Base-by-base conservation (phyloP, 1,284 basidiomycete genomes). In the Ustilago xerochloae region DNA sequence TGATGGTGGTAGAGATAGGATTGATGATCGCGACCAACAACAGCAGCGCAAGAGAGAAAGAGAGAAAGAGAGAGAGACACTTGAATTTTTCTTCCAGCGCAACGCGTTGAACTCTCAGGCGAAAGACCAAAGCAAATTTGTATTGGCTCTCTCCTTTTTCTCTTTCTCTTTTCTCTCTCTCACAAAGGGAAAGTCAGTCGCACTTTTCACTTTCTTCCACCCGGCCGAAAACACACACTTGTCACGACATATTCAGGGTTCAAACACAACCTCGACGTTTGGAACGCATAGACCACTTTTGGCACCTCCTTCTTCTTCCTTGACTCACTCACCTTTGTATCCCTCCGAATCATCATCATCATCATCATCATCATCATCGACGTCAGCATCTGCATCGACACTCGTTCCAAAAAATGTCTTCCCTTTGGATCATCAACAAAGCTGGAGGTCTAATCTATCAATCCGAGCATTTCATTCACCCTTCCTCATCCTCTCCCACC, bases 391-490 rank as follows among this genome's bases (percentile, higher is more conserved):
- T n/a, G n/a, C n/a, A n/a, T n/a, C n/a, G n/a, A n/a, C n/a, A n/a
- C n/a, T n/a, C n/a, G n/a, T n/a, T n/a, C n/a, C n/a, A n/a, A n/a
- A n/a, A n/a, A 33, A 82, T 82, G 79, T 77, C 81, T 6, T 81
- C 81, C 74, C 88, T 95, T 56, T 94, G 93, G 94, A 92, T 98
- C 68, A 97, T 99, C 84, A 99, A 98, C 87, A 99, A 99, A 87
- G 97, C 97, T 16, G 96, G 96, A 26, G 97, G 96, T 16, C 89
- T 99, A 39, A 92, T 98, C 63, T 99, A 95, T 86, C 92, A 95
- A 80, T 89, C 93, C 64, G 93, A 91, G 80, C 95, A 96, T 84
- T 79, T 78, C 45, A 50, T 55, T 6, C 73, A 75, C 22, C 73
- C 75, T 30, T 60, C 62, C 35, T 47, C 56, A 2, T 59, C 58